Percentiles rank a stretch among this genome's conserved stretches.
These are phyloP conservation scores for Debaryomyces hansenii DNA, from an alignment of 805 yeast genomes.

Conservation along the genomic window DNA sequence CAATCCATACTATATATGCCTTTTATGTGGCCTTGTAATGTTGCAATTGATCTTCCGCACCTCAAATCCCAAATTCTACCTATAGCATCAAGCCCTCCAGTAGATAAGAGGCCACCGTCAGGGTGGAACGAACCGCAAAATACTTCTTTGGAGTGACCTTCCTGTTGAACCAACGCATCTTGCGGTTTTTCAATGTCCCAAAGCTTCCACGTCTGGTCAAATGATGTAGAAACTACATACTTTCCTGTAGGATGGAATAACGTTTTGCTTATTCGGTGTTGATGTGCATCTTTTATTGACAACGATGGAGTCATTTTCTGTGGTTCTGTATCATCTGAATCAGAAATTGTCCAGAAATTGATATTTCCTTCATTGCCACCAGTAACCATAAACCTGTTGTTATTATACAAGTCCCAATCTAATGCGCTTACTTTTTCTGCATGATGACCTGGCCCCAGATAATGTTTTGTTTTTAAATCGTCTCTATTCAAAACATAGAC, in stretches of 20 bases:
- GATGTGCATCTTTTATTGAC: conserved; percentile 30
- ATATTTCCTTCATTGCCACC: conserved; percentile 43
- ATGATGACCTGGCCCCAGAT: conserved; percentile 43
- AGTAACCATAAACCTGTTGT: conserved; percentile 18
- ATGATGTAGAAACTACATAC: conserved; percentile 68
- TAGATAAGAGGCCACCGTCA: conserved; percentile 75
- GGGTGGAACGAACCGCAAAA: conserved; percentile 61
- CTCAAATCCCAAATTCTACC: conserved; percentile 85
- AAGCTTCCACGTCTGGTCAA: conserved; percentile 82
- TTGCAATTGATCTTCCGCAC: conserved; percentile 63
- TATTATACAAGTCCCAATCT: conserved; percentile 53
- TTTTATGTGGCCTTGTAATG: conserved; percentile 65
- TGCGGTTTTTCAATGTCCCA: conserved; percentile 65
- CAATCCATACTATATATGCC: conserved; percentile 74
- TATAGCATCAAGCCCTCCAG: conserved; percentile 77
- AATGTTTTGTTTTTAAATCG: conserved; percentile 29
- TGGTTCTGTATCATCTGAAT: conserved; percentile 2
- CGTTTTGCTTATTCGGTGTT: conserved; percentile 56
- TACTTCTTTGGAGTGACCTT: conserved; percentile 81
- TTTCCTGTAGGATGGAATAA: conserved; percentile 65
- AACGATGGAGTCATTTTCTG: conserved; percentile 14
- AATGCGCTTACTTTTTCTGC: conserved; percentile 69
- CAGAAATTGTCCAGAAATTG: conserved; percentile 25
- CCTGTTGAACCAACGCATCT: conserved; percentile 63
- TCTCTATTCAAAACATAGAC: conserved; percentile 48